phyloP scores from a whole-genome alignment of 2,329 filamentous ascomycete genomes.

The Sclerotiophoma versabilis region DNA sequence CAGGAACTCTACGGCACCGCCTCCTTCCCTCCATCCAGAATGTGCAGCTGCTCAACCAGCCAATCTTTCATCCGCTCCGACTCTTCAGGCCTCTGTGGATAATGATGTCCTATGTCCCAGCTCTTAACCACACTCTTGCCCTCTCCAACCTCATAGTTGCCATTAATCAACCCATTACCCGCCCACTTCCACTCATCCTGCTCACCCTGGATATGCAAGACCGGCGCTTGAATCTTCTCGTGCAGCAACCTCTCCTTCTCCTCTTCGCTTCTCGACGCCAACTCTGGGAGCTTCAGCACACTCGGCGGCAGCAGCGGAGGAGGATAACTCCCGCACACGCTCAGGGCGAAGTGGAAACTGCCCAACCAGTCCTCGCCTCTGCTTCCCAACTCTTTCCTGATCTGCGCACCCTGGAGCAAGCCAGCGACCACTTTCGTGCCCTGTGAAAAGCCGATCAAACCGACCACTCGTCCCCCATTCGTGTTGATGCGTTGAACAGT shows the following conservation, averaged over 20 bases:
- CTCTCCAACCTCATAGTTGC: slow-evolving; percentile 32
- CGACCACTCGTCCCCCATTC: slow-evolving; percentile 36
- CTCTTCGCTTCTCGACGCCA: background rate
- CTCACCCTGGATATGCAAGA: slow-evolving; percentile 42
- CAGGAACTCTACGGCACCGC: too few species aligned
- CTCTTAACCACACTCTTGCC: slow-evolving; percentile 34
- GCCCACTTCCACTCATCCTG: slow-evolving; percentile 47
- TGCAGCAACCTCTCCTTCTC: slow-evolving; percentile 19
- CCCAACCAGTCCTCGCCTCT: slow-evolving; percentile 23
- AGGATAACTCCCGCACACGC: slow-evolving; percentile 38
- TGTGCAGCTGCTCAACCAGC: slow-evolving; percentile 23
- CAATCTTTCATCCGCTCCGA: slow-evolving; percentile 39
- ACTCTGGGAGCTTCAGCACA: slow-evolving; percentile 12
- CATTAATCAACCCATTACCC: slow-evolving; percentile 40
- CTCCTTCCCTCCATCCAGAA: slow-evolving; percentile 1
- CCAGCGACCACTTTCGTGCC: slow-evolving; percentile 46
- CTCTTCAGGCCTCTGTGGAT: slow-evolving; percentile 43
- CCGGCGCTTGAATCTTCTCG: slow-evolving; percentile 35
- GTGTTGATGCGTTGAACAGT: slow-evolving; percentile 22
- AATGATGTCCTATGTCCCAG: slow-evolving; percentile 48
- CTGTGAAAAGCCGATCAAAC: slow-evolving; percentile 43
- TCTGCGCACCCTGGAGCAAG: slow-evolving; percentile 34
- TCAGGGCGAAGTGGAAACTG: slow-evolving; percentile 30
- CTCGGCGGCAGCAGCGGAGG: slow-evolving; percentile 37
- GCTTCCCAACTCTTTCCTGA: slow-evolving; percentile 18